Conservation (phyloP, 768 basidiomycete genomes). For the Lyophyllum semitale region DNA sequence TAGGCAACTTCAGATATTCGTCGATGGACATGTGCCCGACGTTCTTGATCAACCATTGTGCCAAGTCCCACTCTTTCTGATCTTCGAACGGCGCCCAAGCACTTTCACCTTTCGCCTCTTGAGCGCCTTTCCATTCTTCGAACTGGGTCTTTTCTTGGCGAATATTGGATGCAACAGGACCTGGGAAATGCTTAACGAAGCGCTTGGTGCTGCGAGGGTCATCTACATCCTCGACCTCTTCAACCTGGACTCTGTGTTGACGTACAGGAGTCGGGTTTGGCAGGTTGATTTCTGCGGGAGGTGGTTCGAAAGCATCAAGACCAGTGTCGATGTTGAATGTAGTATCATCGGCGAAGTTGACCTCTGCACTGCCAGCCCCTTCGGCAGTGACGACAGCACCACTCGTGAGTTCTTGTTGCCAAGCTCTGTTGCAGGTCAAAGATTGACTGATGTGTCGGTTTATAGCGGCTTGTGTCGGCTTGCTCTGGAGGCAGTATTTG, state of each 20-base stretch:
- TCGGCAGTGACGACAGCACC: too few species aligned
- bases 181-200: neutral
- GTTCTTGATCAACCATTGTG: constrained; percentile 27
- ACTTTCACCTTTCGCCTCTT: constrained; percentile 10
- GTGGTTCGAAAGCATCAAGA: too few species aligned
- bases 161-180: neutral
- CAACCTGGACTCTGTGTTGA: neutral
- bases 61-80: constrained; percentile 33
- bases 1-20: constrained; percentile 28
- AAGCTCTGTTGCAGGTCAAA: too few species aligned
- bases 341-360: too few species aligned
- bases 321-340: too few species aligned
- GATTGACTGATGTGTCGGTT: too few species aligned
- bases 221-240: constrained; percentile 4
- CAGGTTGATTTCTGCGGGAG: too few species aligned
- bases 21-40: constrained; percentile 28
- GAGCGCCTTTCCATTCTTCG: constrained; percentile 7
- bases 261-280: too few species aligned
- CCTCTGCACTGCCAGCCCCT: too few species aligned
- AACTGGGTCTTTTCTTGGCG: constrained; percentile 9
- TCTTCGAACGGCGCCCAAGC: constrained; percentile 27
- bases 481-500: too few species aligned
- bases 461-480: too few species aligned
- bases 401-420: too few species aligned
- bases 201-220: neutral